Percentiles rank a stretch among this genome's conserved stretches.
Evolutionary conservation across 352 stramenopile genomes (phyloP).

Genomic region (Phytophthora litchii): DNA sequence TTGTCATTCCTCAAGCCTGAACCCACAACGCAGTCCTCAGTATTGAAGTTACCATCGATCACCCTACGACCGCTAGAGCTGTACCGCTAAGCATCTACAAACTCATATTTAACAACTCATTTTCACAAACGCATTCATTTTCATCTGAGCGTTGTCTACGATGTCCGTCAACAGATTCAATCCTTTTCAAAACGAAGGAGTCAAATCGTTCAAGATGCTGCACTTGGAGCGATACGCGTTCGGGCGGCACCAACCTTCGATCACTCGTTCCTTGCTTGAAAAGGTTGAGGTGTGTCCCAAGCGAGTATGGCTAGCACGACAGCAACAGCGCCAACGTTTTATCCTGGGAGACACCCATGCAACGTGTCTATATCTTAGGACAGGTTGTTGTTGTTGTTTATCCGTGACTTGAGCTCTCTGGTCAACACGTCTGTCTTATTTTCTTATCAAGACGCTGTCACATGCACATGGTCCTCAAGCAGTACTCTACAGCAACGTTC

Average conservation of each 20-base stretch:
- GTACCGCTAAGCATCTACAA: constrained; percentile 22
- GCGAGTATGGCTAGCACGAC: neutral
- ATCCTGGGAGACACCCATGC: constrained; percentile 1
- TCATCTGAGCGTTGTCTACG: neutral
- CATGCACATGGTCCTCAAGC: constrained; percentile 17
- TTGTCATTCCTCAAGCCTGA: constrained; percentile 34
- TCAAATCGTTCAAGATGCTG: constrained; percentile 12
- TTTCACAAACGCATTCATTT: constrained; percentile 3
- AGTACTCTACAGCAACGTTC: constrained; percentile 9
- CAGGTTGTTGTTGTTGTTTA: neutral
- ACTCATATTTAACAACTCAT: constrained; percentile 21
- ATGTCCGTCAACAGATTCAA: constrained; percentile 3
- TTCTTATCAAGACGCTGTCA: constrained; percentile 16
- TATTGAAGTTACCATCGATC: constrained; percentile 22
- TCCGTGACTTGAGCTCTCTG: neutral
- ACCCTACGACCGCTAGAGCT: constrained; percentile 19
- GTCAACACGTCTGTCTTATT: neutral
- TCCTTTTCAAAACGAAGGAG: neutral
- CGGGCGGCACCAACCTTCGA: too few species aligned
- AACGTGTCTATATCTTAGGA: neutral
- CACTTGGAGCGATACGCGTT: neutral
- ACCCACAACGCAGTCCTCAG: neutral
- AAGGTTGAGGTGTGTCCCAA: constrained; percentile 4
- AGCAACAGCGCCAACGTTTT: neutral
- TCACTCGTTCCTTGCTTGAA: neutral